phyloP scores from a whole-genome alignment of 305 asterid species.

The Fraxinus greggii region DNA sequence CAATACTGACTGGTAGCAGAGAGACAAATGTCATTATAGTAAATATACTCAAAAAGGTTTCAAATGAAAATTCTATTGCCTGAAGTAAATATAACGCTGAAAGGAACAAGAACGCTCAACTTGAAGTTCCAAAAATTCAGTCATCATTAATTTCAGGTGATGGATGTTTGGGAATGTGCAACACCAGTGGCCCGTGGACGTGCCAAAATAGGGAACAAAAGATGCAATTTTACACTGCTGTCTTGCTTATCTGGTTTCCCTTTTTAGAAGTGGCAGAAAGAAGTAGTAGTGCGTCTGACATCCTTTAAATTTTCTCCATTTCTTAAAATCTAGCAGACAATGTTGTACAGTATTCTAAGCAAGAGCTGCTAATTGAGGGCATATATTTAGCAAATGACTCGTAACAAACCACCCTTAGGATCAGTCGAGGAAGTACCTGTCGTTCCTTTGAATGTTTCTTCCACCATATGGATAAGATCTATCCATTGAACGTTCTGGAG shows the following conservation, averaged over 20 bases:
- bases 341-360: background rate
- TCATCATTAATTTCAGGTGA: background rate
- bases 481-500: conserved; percentile 72
- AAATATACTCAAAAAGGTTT: background rate
- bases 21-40: background rate
- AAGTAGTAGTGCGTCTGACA: background rate
- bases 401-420: background rate
- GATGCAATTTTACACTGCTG: background rate
- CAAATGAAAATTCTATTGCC: background rate
- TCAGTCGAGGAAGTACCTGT: conserved; percentile 49
- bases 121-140: background rate
- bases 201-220: background rate
- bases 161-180: background rate
- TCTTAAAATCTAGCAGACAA: background rate
- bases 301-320: background rate
- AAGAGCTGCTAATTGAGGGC: conserved; percentile 2
- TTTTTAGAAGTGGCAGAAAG: background rate
- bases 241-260: background rate
- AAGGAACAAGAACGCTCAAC: background rate
- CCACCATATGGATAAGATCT: conserved; percentile 69
- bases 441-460: conserved; percentile 65
- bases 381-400: conserved; percentile 1
- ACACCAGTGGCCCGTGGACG: background rate
- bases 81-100: background rate
- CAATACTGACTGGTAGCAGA: background rate